Conservation (phyloP, 768 basidiomycete genomes). For the Amanita phalloides region DNA sequence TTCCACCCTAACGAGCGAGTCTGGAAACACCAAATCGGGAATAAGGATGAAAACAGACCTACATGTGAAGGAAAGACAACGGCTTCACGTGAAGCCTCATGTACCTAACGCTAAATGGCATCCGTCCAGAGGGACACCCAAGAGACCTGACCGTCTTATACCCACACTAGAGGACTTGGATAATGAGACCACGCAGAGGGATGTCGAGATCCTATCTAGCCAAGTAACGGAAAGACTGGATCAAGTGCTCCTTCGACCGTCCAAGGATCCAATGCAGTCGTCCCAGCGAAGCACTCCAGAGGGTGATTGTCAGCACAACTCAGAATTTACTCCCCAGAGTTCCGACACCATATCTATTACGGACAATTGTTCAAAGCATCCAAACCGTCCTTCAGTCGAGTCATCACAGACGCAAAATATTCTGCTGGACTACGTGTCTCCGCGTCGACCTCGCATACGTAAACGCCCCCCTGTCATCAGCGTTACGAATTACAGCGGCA, state of each 20-base stretch:
- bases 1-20: not conserved
- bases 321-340: too few species aligned
- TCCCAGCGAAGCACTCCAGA: not conserved
- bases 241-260: not conserved
- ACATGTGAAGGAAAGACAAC: not conserved
- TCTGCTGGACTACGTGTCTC: conserved; percentile 2
- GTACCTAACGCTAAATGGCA: not conserved
- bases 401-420: conserved; percentile 8
- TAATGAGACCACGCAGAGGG: not conserved
- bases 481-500: not conserved
- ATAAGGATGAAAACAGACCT: not conserved
- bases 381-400: not conserved
- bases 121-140: not conserved
- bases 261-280: not conserved
- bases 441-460: not conserved
- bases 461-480: not conserved
- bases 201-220: conserved; percentile 1
- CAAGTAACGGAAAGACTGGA: conserved; percentile 4
- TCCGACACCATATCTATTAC: not conserved
- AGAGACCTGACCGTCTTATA: not conserved
- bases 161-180: too few species aligned
- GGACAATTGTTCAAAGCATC: not conserved
- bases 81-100: not conserved
- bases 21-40: not conserved
- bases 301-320: not conserved